phyloP scores from a whole-genome alignment of 2,329 filamentous ascomycete species.

The Basipetospora chlamydospora region DNA sequence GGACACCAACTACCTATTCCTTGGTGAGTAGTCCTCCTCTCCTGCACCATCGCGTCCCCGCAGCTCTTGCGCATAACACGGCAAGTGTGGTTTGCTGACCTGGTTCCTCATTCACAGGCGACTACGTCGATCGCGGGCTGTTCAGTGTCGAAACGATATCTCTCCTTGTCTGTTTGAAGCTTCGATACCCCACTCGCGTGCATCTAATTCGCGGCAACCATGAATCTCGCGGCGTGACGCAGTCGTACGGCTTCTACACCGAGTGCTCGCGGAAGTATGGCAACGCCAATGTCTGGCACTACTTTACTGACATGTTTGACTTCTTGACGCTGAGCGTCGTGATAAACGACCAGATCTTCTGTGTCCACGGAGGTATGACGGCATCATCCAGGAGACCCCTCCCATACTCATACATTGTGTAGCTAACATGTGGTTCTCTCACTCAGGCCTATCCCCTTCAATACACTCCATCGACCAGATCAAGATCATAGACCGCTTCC shows the following conservation, averaged over 20 bases:
- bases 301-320: slow-evolving; percentile 99
- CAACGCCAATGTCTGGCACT: slow-evolving; percentile 97
- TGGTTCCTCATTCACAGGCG: slow-evolving; percentile 38
- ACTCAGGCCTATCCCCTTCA: slow-evolving; percentile 58
- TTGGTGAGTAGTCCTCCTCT: slow-evolving; percentile 60
- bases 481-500: slow-evolving; percentile 97
- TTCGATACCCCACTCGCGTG: slow-evolving; percentile 90
- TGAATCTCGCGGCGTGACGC: slow-evolving; percentile 91
- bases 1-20: slow-evolving; percentile 95
- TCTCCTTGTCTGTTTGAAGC: slow-evolving; percentile 88
- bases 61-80: too few species aligned
- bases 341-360: slow-evolving; percentile 98
- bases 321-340: slow-evolving; percentile 93
- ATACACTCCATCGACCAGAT: slow-evolving; percentile 99
- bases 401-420: too few species aligned
- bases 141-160: slow-evolving; percentile 99
- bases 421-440: too few species aligned
- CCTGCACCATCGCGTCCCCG: too few species aligned
- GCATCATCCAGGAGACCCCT: too few species aligned
- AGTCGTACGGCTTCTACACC: slow-evolving; percentile 98
- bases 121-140: slow-evolving; percentile 96
- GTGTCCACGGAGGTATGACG: slow-evolving; percentile 70
- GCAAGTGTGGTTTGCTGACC: background rate
- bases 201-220: slow-evolving; percentile 96
- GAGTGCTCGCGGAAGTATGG: slow-evolving; percentile 97